phyloP scores from a whole-genome alignment of 805 yeast species.

The Ogataea nitratoaversa region DNA sequence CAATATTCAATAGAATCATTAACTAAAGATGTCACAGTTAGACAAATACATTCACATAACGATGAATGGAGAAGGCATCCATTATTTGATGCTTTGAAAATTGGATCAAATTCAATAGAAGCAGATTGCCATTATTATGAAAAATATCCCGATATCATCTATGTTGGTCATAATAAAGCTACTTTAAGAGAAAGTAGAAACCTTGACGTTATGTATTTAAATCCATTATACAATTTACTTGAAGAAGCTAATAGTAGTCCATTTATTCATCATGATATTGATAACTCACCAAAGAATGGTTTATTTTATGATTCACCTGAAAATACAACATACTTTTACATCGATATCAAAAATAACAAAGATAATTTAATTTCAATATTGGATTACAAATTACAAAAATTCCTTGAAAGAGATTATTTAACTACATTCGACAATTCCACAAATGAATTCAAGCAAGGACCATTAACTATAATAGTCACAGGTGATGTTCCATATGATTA shows the following conservation, averaged over 20 bases:
- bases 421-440: slow-evolving; percentile 40
- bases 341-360: slow-evolving; percentile 55
- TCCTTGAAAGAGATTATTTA: slow-evolving; percentile 45
- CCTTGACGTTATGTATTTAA: slow-evolving; percentile 46
- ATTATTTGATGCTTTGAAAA: slow-evolving; percentile 48
- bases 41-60: slow-evolving; percentile 60
- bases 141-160: slow-evolving; percentile 31
- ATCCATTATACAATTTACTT: slow-evolving; percentile 45
- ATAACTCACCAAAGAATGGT: slow-evolving; percentile 27
- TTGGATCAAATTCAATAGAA: slow-evolving; percentile 57
- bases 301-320: slow-evolving; percentile 41
- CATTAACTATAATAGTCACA: slow-evolving; percentile 58
- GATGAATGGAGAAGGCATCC: slow-evolving; percentile 64
- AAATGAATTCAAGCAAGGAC: slow-evolving; percentile 40
- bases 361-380: slow-evolving; percentile 40
- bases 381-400: slow-evolving; percentile 39
- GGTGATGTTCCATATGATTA: slow-evolving; percentile 55
- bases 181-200: slow-evolving; percentile 41
- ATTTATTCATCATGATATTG: too few relatives aligned
- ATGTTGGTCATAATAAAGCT: slow-evolving; percentile 57
- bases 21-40: slow-evolving; percentile 23
- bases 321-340: slow-evolving; percentile 50
- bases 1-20: slow-evolving; percentile 12
- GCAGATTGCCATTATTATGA: slow-evolving; percentile 59
- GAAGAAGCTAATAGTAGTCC: slow-evolving; percentile 38